Percentiles rank a stretch among this genome's conserved stretches.
Evolutionary conservation across 345 rosid genomes (phyloP).

Genomic region (Aquilaria yunnanensis): DNA sequence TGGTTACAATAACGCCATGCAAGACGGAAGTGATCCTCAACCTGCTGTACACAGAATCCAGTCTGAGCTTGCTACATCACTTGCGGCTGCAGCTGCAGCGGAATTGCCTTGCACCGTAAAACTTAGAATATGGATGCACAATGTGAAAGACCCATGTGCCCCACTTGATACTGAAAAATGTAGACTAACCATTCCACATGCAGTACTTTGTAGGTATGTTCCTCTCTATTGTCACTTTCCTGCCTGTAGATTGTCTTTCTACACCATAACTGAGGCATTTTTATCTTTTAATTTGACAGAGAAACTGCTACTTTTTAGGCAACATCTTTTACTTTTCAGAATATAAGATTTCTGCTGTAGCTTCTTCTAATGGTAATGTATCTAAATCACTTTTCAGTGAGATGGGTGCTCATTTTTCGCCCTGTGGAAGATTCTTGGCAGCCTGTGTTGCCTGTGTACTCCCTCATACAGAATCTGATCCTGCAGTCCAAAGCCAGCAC

Average conservation of each 20-base stretch:
- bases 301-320: too few relatives aligned
- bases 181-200: slow-evolving; percentile 45
- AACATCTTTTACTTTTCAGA: too few relatives aligned
- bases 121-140: slow-evolving; percentile 48
- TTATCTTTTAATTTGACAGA: too few relatives aligned
- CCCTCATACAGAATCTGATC: slow-evolving; percentile 39
- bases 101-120: slow-evolving; percentile 58
- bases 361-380: slow-evolving; percentile 1
- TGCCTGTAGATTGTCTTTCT: too few relatives aligned
- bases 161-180: slow-evolving; percentile 30
- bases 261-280: too few relatives aligned
- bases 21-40: slow-evolving; percentile 25
- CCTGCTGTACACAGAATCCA: slow-evolving; percentile 34
- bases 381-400: slow-evolving; percentile 36
- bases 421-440: slow-evolving; percentile 53
- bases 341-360: background rate
- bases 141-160: slow-evolving; percentile 34
- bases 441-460: slow-evolving; percentile 52
- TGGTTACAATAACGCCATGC: slow-evolving; percentile 20
- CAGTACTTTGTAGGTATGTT: slow-evolving; percentile 48
- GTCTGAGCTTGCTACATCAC: slow-evolving; percentile 36
- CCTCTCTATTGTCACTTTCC: too few relatives aligned
- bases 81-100: slow-evolving; percentile 41
- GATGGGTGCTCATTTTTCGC: slow-evolving; percentile 63
- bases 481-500: slow-evolving; percentile 19